Evolutionary conservation across 129 eudicot genomes (phyloP), one percentile per base, ranked within the genome.

Genomic region (Pittosporum tobira): DNA sequence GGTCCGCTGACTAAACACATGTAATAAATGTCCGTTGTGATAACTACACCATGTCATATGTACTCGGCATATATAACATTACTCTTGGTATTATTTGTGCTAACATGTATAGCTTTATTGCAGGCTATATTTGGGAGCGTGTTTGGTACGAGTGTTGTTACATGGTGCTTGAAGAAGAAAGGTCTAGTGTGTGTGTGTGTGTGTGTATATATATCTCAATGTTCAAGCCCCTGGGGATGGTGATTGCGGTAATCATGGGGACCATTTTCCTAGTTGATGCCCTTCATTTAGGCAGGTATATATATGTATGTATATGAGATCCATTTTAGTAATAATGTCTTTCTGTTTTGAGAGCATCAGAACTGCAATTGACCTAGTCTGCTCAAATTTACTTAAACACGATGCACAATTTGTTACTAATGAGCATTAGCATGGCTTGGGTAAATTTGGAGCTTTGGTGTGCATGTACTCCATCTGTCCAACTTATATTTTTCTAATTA

Each of bases 181-280:
- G 94, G 94, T 22, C 88, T 88, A 1, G 64, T 84, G 28, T 84
- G 61, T 28, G 88, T 84, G n/a, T n/a, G n/a, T n/a, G n/a, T n/a
- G n/a, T n/a, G n/a, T n/a, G n/a, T n/a, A n/a, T n/a, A n/a, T n/a
- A n/a, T n/a, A n/a, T n/a, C n/a, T 73, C 87, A 23, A 64, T 72
- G 76, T 84, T 80, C 71, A 75, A 75, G 67, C 94, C 94, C 40
- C 66, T 80, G 36, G 50, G 76, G 20, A 78, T 84, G 61, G 80
- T 74, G 18, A 77, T 80, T 47, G 87, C 94, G 18, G 81, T 61
- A 11, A 43, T 77, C 52, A 56, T 75, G 78, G 94, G 88, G 27
- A 62, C 67, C 18, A 14, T 71, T 44, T 77, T 80, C 62, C 80
- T 84, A 24, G 82, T 75, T 55, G 87, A 84, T 34, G 68, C 64